Percentiles rank a stretch among this genome's conserved stretches.
Conservation (phyloP, 83 land plant genomes). For the Picea abies region DNA sequence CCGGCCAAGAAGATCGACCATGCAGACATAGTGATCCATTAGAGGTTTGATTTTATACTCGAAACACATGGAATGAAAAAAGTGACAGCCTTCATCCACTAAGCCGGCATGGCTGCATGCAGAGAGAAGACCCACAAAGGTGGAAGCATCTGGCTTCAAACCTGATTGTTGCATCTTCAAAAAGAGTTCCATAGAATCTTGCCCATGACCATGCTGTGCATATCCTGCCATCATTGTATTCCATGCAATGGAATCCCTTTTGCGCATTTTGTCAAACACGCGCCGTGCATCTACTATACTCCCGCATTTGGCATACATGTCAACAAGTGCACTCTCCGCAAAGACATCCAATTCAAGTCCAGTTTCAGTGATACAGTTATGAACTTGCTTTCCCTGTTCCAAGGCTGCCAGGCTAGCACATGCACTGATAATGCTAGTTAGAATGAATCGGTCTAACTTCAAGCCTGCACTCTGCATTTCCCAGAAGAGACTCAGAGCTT, state of each 20-base stretch:
- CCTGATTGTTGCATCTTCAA: constrained; percentile 25
- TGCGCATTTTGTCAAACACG: neutral
- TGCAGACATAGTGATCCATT: constrained; percentile 38
- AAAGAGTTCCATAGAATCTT: constrained; percentile 26
- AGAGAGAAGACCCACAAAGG: constrained; percentile 39
- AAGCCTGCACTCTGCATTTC: neutral
- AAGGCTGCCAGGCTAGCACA: neutral
- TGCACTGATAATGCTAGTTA: neutral
- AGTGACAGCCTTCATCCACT: constrained; percentile 31
- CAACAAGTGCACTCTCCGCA: neutral
- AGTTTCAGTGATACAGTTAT: neutral
- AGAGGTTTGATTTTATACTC: constrained; percentile 29
- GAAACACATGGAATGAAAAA: constrained; percentile 31
- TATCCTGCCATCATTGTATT: neutral
- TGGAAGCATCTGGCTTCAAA: constrained; percentile 28
- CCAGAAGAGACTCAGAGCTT: neutral
- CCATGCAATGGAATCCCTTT: neutral
- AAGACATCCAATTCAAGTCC: neutral
- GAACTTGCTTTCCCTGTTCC: constrained; percentile 14
- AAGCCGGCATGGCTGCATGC: constrained; percentile 45
- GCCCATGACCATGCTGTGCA: constrained; percentile 1
- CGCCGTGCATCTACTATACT: neutral
- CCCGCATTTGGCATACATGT: neutral
- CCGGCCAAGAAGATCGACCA: constrained; percentile 41
- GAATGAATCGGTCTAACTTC: neutral